These are phyloP conservation scores for Alternaria sp. DNA, from an alignment of 2,329 filamentous ascomycete species.

Conservation along the genomic window DNA sequence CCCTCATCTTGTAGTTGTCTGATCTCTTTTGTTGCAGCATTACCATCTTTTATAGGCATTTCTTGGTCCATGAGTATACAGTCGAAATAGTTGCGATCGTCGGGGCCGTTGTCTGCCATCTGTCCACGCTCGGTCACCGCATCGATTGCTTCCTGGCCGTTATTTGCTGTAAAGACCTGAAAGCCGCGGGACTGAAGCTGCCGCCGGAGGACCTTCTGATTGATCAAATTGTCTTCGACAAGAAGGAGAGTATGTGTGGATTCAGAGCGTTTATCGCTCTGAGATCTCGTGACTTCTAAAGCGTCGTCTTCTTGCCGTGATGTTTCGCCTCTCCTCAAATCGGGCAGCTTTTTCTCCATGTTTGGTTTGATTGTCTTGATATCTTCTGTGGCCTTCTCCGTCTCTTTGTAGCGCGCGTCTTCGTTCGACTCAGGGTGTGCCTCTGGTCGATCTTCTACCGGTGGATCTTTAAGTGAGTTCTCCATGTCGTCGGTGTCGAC, in stretches of 20 bases:
- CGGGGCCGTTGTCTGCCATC: constrained; percentile 14
- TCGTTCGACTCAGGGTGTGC: constrained; percentile 32
- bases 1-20: constrained; percentile 47
- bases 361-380: constrained; percentile 17
- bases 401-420: constrained; percentile 37
- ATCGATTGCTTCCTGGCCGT: constrained; percentile 57
- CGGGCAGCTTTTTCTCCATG: constrained; percentile 20
- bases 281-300: constrained; percentile 25
- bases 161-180: constrained; percentile 52
- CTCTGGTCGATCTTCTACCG: constrained; percentile 40
- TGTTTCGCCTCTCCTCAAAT: constrained; percentile 36
- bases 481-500: constrained; percentile 21
- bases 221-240: constrained; percentile 61
- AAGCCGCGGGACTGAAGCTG: constrained; percentile 57
- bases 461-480: constrained; percentile 43
- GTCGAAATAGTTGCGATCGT: constrained; percentile 47
- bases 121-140: constrained; percentile 43
- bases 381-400: constrained; percentile 23
- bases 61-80: constrained; percentile 57
- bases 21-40: constrained; percentile 52
- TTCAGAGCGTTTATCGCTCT: constrained; percentile 29
- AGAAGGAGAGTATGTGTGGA: constrained; percentile 47
- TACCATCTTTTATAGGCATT: constrained; percentile 56
- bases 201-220: constrained; percentile 59
- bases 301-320: constrained; percentile 28